A percentile compares a stretch with the other conserved stretches of the same genome.
Evolutionary conservation across 371 early-diverging fungal genomes (phyloP).

Genomic region (Mucor mucedo): DNA sequence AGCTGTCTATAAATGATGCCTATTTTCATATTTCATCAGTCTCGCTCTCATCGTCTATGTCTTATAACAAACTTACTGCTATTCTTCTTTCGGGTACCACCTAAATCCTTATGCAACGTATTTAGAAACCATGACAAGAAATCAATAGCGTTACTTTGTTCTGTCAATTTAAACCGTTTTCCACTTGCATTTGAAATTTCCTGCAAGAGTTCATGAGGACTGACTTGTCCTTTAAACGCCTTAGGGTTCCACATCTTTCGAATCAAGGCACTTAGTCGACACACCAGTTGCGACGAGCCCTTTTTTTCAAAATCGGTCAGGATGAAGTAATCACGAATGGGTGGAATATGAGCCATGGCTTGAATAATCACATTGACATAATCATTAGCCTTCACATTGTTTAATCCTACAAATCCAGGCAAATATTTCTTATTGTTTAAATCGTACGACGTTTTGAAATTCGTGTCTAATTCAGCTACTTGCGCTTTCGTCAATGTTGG

Average conservation of each 20-base stretch:
- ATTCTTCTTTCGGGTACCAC: constrained; percentile 73
- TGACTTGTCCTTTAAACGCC: constrained; percentile 95
- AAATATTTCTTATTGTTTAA: constrained; percentile 86
- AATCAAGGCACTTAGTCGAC: constrained; percentile 79
- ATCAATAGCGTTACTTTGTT: constrained; percentile 89
- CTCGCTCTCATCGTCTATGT: too few species aligned
- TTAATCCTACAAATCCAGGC: constrained; percentile 94
- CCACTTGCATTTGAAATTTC: constrained; percentile 88
- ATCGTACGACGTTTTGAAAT: constrained; percentile 73
- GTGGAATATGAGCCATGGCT: constrained; percentile 87
- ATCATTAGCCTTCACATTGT: constrained; percentile 96
- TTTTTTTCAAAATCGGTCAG: constrained; percentile 64
- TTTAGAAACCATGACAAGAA: constrained; percentile 96
- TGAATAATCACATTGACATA: constrained; percentile 95
- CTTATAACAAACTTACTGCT: constrained; percentile 59
- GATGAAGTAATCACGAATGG: constrained; percentile 87
- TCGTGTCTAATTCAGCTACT: constrained; percentile 73
- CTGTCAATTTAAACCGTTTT: constrained; percentile 79
- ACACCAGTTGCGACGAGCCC: constrained; percentile 66
- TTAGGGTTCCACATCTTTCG: constrained; percentile 95
- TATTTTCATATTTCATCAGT: constrained; percentile 7
- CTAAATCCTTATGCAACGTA: constrained; percentile 84
- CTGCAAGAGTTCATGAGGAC: constrained; percentile 95
- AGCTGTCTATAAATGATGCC: constrained; percentile 82
- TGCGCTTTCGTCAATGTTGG: constrained; percentile 80